Conservation (phyloP, 345 rosid genomes). For the Eucalyptus viminalis region DNA sequence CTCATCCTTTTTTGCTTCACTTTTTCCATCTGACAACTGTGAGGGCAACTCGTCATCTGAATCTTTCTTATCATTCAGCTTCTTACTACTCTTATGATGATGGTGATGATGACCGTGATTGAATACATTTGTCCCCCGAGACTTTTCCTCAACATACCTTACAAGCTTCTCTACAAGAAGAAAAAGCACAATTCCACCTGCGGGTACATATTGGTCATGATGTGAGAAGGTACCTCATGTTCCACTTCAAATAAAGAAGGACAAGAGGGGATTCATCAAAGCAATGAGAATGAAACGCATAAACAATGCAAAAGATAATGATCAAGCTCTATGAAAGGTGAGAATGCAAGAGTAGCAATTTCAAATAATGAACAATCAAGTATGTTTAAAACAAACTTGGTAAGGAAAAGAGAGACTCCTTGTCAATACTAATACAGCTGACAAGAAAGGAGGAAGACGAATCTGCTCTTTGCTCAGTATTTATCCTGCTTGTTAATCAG, state of each 20-base stretch:
- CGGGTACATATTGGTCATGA: not conserved
- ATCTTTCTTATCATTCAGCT: slow-evolving; percentile 38
- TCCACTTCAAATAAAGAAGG: not conserved
- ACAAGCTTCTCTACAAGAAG: slow-evolving; percentile 93
- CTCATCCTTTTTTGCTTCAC: slow-evolving; percentile 11
- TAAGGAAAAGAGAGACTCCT: not conserved
- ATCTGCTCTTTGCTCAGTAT: not conserved
- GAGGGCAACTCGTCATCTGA: slow-evolving; percentile 6
- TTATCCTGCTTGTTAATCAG: not conserved
- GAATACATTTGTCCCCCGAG: slow-evolving; percentile 40
- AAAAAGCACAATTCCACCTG: slow-evolving; percentile 96
- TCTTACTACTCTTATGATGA: slow-evolving; percentile 41
- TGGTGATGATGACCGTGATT: slow-evolving; percentile 71
- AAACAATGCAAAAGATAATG: not conserved
- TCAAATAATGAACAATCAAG: not conserved
- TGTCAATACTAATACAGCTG: not conserved
- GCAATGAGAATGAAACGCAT: not conserved
- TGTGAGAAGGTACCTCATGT: not conserved
- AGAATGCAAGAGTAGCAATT: not conserved
- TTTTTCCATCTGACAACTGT: slow-evolving; percentile 14
- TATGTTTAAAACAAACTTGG: not conserved
- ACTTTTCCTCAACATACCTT: slow-evolving; percentile 74
- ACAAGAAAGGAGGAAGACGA: not conserved
- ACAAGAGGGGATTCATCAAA: not conserved
- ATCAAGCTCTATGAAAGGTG: not conserved